phyloP scores from a whole-genome alignment of 2,329 filamentous ascomycete genomes.

The Aplosporella prunicola region DNA sequence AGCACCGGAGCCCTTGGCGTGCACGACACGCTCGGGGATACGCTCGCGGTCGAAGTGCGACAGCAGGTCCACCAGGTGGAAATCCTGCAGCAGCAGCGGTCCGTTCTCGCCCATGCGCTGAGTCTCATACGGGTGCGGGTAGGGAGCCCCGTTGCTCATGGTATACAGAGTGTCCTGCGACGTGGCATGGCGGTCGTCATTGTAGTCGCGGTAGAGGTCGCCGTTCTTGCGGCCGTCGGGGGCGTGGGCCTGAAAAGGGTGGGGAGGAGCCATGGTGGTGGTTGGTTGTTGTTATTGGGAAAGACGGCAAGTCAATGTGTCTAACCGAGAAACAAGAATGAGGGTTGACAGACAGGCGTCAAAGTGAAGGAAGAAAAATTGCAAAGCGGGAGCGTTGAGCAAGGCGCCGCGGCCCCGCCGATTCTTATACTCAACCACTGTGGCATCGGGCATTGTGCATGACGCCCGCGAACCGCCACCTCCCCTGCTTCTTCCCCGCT shows the following conservation, averaged over 20 bases:
- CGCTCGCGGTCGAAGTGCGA: constrained; percentile 43
- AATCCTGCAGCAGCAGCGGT: constrained; percentile 47
- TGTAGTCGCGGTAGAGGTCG: constrained; percentile 33
- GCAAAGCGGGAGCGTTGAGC: too few species aligned
- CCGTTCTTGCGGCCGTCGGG: constrained; percentile 25
- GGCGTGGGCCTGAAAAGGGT: constrained; percentile 11
- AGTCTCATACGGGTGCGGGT: constrained; percentile 49
- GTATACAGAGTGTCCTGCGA: constrained; percentile 43
- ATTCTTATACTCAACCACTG: too few species aligned
- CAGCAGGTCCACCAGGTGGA: constrained; percentile 40
- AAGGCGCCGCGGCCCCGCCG: too few species aligned
- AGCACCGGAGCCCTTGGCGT: constrained; percentile 41
- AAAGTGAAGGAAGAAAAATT: too few species aligned
- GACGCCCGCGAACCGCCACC: too few species aligned
- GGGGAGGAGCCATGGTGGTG: too few species aligned
- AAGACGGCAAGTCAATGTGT: too few species aligned
- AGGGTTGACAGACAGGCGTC: too few species aligned
- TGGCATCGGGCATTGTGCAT: too few species aligned
- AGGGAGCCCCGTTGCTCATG: constrained; percentile 47
- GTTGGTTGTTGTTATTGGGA: too few species aligned
- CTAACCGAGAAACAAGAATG: too few species aligned
- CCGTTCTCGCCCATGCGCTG: constrained; percentile 50
- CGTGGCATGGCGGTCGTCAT: constrained; percentile 35
- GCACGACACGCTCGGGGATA: constrained; percentile 43
- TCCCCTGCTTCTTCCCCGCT: too few species aligned